phyloP scores from a whole-genome alignment of 2,329 filamentous ascomycete species.

The Trichoderma guizhouense region DNA sequence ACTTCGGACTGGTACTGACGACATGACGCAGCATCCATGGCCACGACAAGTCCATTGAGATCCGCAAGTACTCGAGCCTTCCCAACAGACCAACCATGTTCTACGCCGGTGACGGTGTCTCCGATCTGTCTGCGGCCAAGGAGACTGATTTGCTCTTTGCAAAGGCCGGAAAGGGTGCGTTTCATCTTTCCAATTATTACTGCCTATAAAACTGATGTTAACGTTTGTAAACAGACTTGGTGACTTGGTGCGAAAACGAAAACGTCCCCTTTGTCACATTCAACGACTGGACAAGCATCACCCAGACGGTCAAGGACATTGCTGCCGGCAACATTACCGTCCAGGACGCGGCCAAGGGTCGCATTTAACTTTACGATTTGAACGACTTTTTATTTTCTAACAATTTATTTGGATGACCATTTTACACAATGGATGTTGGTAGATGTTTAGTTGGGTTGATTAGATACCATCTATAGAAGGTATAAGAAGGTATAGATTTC shows the following conservation, averaged over 20 bases:
- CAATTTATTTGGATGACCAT: background rate
- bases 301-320: slow-evolving; percentile 72
- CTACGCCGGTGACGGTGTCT: slow-evolving; percentile 93
- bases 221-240: slow-evolving; percentile 59
- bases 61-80: slow-evolving; percentile 78
- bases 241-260: slow-evolving; percentile 80
- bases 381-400: background rate
- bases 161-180: slow-evolving; percentile 78
- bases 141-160: slow-evolving; percentile 94
- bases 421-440: background rate
- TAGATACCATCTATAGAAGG: background rate
- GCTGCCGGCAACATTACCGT: slow-evolving; percentile 68
- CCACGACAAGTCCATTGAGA: slow-evolving; percentile 94
- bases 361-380: slow-evolving; percentile 27
- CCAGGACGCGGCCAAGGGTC: slow-evolving; percentile 62
- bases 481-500: slow-evolving; percentile 7
- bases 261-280: slow-evolving; percentile 86
- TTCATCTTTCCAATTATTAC: background rate
- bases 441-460: background rate
- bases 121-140: slow-evolving; percentile 83
- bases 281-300: slow-evolving; percentile 76
- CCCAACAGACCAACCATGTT: slow-evolving; percentile 79
- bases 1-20: background rate
- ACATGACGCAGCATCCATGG: slow-evolving; percentile 64
- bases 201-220: background rate